Percentiles rank a stretch among this genome's conserved stretches.
phyloP scores from a whole-genome alignment of 2,329 filamentous ascomycete species.

The Mycogone perniciosa region DNA sequence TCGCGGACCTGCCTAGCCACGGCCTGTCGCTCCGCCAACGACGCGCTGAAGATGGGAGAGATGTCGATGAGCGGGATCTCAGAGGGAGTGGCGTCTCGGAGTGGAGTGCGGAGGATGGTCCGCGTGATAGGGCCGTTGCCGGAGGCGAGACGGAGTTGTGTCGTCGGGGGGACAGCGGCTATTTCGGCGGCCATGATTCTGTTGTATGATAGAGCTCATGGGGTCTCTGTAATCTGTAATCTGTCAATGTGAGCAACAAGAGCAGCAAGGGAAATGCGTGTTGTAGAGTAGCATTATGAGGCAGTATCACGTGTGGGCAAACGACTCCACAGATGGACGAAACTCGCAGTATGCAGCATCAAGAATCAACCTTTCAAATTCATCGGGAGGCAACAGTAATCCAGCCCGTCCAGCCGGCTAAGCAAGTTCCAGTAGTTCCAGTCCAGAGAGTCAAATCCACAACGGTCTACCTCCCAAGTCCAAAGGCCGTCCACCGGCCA shows the following conservation, averaged over 20 bases:
- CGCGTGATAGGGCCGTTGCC: constrained; percentile 32
- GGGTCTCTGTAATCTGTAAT: too few species aligned
- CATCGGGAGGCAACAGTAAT: too few species aligned
- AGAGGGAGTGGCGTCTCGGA: constrained; percentile 29
- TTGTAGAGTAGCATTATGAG: background rate
- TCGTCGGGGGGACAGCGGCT: constrained; percentile 13
- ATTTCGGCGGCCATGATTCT: constrained; percentile 8
- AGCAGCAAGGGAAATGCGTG: background rate
- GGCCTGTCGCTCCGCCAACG: constrained; percentile 28
- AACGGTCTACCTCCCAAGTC: too few species aligned
- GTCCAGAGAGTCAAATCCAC: too few species aligned
- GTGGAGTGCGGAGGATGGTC: constrained; percentile 28
- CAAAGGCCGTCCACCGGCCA: too few species aligned
- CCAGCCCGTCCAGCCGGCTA: too few species aligned
- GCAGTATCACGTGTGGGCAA: too few species aligned
- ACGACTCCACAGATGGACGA: too few species aligned
- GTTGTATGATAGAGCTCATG: background rate
- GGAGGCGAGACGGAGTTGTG: constrained; percentile 29
- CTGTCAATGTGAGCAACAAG: background rate
- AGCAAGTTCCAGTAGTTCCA: too few species aligned
- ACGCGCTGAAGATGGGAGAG: constrained; percentile 31
- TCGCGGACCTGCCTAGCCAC: constrained; percentile 36
- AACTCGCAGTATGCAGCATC: too few species aligned
- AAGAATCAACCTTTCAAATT: too few species aligned
- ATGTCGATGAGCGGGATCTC: constrained; percentile 52